Conservation (phyloP, 306 rosid species). For the Quercus dentata region DNA sequence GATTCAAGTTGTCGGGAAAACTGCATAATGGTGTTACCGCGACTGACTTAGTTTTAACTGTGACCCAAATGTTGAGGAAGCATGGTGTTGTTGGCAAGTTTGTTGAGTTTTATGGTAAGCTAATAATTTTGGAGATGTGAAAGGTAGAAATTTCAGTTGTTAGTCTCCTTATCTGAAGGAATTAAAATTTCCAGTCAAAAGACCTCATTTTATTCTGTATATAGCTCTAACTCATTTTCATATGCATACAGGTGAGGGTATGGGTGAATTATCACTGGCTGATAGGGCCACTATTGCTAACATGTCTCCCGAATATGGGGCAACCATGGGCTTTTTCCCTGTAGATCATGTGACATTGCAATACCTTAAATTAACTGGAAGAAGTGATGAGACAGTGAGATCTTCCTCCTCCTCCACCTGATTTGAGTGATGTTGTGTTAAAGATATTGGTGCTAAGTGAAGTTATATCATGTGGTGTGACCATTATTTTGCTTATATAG, state of each 20-base stretch:
- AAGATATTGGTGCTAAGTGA: background rate
- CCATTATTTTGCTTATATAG: background rate
- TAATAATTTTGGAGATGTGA: background rate
- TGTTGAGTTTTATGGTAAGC: conserved; percentile 16
- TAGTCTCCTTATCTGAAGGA: background rate
- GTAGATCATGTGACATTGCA: conserved; percentile 9
- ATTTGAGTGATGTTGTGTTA: background rate
- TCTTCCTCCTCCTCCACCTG: background rate
- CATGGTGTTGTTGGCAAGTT: conserved; percentile 20
- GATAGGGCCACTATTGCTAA: conserved; percentile 14
- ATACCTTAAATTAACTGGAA: background rate
- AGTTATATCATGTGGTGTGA: background rate
- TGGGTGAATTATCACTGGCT: conserved; percentile 1
- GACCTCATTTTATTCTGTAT: background rate
- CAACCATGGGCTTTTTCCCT: conserved; percentile 11
- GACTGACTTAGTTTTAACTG: conserved; percentile 12
- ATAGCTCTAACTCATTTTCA: background rate
- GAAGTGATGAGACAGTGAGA: conserved; percentile 9
- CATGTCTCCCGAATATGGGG: conserved; percentile 13
- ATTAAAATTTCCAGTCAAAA: background rate
- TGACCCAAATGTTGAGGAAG: conserved; percentile 20
- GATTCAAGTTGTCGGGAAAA: conserved; percentile 10
- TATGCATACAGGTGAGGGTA: conserved; percentile 5
- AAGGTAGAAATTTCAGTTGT: background rate
- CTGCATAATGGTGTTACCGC: conserved; percentile 14